Percentiles rank a stretch among this genome's conserved stretches.
phyloP scores from a whole-genome alignment of 2,329 filamentous ascomycete genomes.

The Pyricularia sp. region DNA sequence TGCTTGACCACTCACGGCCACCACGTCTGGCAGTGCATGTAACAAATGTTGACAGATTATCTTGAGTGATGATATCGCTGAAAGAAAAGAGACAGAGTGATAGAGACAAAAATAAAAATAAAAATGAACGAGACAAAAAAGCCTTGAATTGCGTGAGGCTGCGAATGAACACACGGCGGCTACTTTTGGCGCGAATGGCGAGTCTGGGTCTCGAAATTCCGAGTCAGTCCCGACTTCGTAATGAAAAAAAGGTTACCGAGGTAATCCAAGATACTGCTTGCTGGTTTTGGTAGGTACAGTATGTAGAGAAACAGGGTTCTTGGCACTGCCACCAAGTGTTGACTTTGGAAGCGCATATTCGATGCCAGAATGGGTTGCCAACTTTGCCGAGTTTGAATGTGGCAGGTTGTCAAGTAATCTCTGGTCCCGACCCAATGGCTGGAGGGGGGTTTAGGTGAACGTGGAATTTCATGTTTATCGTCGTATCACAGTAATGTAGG shows the following conservation, averaged over 20 bases:
- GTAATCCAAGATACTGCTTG: neutral
- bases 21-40: neutral
- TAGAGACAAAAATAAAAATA: no score
- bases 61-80: neutral
- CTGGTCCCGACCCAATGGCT: neutral
- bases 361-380: neutral
- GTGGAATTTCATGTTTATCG: neutral
- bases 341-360: neutral
- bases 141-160: neutral
- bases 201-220: neutral
- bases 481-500: no score
- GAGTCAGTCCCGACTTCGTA: neutral
- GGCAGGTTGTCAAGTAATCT: neutral
- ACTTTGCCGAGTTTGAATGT: neutral
- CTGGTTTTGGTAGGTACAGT: neutral
- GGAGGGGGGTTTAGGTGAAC: neutral
- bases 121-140: no score
- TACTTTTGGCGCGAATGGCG: neutral
- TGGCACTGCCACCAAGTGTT: neutral
- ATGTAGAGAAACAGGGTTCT: neutral
- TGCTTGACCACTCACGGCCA: no score
- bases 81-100: no score
- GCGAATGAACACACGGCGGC: neutral
- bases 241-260: neutral
- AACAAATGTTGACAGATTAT: neutral